A percentile compares a stretch with the other conserved stretches of the same genome.
phyloP scores from a whole-genome alignment of 371 early-diverging fungal species.

The Mortierella sp. region DNA sequence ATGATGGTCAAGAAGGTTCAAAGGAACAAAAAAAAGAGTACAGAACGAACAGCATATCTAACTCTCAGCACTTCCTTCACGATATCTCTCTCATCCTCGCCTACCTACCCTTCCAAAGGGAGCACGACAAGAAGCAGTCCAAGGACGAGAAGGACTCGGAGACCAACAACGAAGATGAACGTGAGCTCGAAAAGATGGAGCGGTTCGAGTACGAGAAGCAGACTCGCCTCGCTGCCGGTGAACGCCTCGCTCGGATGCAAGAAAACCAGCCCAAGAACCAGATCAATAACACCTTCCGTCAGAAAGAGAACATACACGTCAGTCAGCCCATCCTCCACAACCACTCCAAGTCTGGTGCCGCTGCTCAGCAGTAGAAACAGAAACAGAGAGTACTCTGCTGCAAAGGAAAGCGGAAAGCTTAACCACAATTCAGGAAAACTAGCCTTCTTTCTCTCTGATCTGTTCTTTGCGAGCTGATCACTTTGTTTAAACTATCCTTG shows the following conservation, averaged over 20 bases:
- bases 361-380: constrained; percentile 33
- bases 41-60: background rate
- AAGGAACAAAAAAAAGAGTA: background rate
- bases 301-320: constrained; percentile 48
- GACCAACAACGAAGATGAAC: constrained; percentile 51
- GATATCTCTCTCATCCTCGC: no score
- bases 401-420: no score
- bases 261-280: constrained; percentile 56
- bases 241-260: constrained; percentile 48
- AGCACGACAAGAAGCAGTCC: constrained; percentile 37
- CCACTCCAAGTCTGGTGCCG: constrained; percentile 55
- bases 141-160: constrained; percentile 22
- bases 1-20: no score
- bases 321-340: constrained; percentile 50
- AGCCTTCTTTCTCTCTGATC: background rate
- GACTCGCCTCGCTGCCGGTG: constrained; percentile 42
- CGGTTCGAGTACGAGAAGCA: constrained; percentile 47
- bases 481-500: background rate
- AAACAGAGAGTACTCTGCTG: no score
- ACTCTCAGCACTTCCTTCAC: background rate
- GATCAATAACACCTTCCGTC: constrained; percentile 36
- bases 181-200: constrained; percentile 42
- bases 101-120: constrained; percentile 19
- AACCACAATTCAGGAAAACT: background rate
- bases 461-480: background rate